These are phyloP conservation scores for Ophiostoma sp. DNA, from an alignment of 2,329 filamentous ascomycete genomes.

Conservation along the genomic window DNA sequence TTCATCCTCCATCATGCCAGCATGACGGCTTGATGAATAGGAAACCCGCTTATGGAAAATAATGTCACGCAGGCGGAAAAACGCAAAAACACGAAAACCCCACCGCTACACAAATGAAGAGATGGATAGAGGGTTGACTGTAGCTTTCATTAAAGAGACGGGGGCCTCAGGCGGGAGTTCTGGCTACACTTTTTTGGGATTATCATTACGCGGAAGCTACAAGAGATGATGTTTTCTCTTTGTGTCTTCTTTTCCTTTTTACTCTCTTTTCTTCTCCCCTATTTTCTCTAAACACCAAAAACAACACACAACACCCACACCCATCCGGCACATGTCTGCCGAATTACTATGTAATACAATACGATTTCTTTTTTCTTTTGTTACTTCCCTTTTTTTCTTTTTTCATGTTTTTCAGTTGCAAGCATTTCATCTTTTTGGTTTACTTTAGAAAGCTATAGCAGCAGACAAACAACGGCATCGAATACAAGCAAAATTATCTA, in stretches of 20 bases:
- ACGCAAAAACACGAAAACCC: neutral
- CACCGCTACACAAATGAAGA: slow-evolving; percentile 7
- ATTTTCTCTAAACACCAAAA: slow-evolving; percentile 1
- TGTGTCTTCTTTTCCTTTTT: neutral
- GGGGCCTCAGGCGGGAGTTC: slow-evolving; percentile 30
- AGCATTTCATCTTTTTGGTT: neutral
- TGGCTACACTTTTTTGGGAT: slow-evolving; percentile 29
- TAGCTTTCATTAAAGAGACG: slow-evolving; percentile 17
- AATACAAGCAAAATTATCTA: neutral
- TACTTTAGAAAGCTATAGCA: neutral
- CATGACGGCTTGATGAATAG: neutral
- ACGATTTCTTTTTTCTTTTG: slow-evolving; percentile 21
- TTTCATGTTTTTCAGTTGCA: neutral
- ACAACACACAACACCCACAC: slow-evolving; percentile 12
- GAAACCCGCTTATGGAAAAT: neutral
- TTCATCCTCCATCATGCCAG: neutral
- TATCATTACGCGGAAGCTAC: slow-evolving; percentile 21
- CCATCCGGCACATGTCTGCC: neutral
- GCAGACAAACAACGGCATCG: neutral
- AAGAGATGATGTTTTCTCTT: neutral
- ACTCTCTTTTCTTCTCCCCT: neutral
- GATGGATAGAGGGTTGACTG: slow-evolving; percentile 21
- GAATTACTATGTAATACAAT: slow-evolving; percentile 28
- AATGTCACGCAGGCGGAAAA: neutral
- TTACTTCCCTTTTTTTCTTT: neutral